Conservation (phyloP, 2,329 filamentous ascomycete species). For the Botrytis medusae region DNA sequence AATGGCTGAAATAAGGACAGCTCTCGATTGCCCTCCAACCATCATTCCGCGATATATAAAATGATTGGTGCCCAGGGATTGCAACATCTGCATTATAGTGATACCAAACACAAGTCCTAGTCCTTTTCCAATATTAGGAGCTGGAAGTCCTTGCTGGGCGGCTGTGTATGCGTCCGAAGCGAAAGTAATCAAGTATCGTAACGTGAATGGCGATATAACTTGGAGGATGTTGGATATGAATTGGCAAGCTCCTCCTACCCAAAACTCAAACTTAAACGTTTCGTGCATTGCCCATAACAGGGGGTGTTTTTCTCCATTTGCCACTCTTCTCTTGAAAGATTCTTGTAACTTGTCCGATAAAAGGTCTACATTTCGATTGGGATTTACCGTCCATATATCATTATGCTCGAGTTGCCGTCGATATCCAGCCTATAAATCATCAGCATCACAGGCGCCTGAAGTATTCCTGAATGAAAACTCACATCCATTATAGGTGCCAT, state of each 20-base stretch:
- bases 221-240: constrained; percentile 72
- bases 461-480: constrained; percentile 39
- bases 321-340: constrained; percentile 68
- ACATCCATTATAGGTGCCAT: constrained; percentile 83
- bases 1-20: constrained; percentile 78
- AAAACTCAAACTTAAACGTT: constrained; percentile 81
- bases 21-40: constrained; percentile 80
- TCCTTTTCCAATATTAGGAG: constrained; percentile 71
- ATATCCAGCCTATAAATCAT: constrained; percentile 68
- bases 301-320: constrained; percentile 68
- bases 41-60: constrained; percentile 94
- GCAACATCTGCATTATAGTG: constrained; percentile 78
- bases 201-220: constrained; percentile 79
- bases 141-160: constrained; percentile 47
- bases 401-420: constrained; percentile 77
- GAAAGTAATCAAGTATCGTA: constrained; percentile 85
- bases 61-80: constrained; percentile 81
- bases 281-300: constrained; percentile 82
- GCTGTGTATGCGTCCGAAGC: constrained; percentile 77
- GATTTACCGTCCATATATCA: constrained; percentile 89
- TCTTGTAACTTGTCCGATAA: constrained; percentile 65
- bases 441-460: constrained; percentile 24
- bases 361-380: constrained; percentile 68
- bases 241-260: constrained; percentile 77
- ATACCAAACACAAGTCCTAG: constrained; percentile 83